Base-by-base conservation (phyloP, 2,329 filamentous ascomycete genomes). In the Nectriaceae sp. region DNA sequence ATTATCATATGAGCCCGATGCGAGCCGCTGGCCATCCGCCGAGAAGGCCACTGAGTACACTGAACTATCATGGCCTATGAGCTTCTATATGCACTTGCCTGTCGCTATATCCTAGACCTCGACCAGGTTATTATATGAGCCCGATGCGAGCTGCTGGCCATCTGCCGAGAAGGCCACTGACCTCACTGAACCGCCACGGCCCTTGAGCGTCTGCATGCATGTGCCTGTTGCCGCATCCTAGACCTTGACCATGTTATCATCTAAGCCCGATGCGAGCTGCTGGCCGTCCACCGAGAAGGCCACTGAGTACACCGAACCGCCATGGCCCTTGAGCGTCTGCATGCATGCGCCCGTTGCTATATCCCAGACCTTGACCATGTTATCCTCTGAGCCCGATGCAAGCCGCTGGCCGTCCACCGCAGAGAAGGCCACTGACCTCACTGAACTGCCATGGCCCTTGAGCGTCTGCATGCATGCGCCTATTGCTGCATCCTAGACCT, bases 251-350 rank as follows among this genome's bases (percentile, higher is more conserved):
- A n/a, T n/a, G n/a, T n/a, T n/a, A n/a, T n/a, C n/a, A n/a, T n/a
- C n/a, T 10, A 48, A 54, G 2, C 41, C 48, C 2, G 55, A 56
- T 36, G 33, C 46, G 3, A 58, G 35, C 10, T 21, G 44, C 21
- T 41, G 26, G 4, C 33, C 42, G 29, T 50, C 24, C 2, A 40
- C 31, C 31, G 48, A n/a, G n/a, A n/a, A n/a, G n/a, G n/a, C n/a
- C n/a, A n/a, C n/a, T n/a, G n/a, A n/a, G n/a, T n/a, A n/a, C 6
- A 50, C 22, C 11, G 19, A 21, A 20, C 15, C 16, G 11, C 18
- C 22, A 11, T 50, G 47, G 15, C 38, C 47, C 16, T 26, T 19
- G 4, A 52, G 42, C 19, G 39, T 50, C 21, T 49, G 54, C 5
- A 49, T 10, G 20, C 22, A 46, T 21, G 11, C 13, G 13, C 13